phyloP scores from a whole-genome alignment of 192 early-diverging fungal species.

The Backusella tuberculispora region DNA sequence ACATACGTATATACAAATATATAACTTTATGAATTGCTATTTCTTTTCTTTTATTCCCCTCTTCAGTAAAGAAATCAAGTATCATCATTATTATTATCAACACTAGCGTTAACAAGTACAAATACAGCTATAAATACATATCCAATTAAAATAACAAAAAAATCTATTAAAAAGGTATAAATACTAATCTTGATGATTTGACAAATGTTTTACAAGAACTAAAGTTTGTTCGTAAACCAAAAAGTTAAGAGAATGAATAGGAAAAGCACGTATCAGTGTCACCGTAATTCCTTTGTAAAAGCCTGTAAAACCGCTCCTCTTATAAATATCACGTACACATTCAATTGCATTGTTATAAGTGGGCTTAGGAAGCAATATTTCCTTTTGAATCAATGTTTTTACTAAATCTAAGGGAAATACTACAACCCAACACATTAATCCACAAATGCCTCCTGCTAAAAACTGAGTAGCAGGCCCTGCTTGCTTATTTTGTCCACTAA shows the following conservation, averaged over 20 bases:
- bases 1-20: too few species aligned
- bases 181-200: constrained; percentile 1
- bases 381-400: constrained; percentile 75
- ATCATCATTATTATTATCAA: neutral
- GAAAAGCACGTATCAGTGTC: constrained; percentile 77
- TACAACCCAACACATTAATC: constrained; percentile 76
- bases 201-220: constrained; percentile 20
- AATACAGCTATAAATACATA: neutral
- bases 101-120: neutral
- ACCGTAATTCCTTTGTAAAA: constrained; percentile 76
- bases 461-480: constrained; percentile 69
- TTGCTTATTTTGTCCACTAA: constrained; percentile 21
- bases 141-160: neutral
- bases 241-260: constrained; percentile 82
- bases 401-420: constrained; percentile 79
- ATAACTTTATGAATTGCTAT: too few species aligned
- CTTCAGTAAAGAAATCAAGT: too few species aligned
- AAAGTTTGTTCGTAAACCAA: constrained; percentile 71
- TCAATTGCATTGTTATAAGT: constrained; percentile 47
- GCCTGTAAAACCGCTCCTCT: constrained; percentile 55
- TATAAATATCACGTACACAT: constrained; percentile 56
- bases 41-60: too few species aligned
- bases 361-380: constrained; percentile 57
- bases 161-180: constrained; percentile 12
- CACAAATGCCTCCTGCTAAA: constrained; percentile 75